Base-by-base conservation (phyloP, 2,329 filamentous ascomycete genomes). In the Rutstroemia sp. region DNA sequence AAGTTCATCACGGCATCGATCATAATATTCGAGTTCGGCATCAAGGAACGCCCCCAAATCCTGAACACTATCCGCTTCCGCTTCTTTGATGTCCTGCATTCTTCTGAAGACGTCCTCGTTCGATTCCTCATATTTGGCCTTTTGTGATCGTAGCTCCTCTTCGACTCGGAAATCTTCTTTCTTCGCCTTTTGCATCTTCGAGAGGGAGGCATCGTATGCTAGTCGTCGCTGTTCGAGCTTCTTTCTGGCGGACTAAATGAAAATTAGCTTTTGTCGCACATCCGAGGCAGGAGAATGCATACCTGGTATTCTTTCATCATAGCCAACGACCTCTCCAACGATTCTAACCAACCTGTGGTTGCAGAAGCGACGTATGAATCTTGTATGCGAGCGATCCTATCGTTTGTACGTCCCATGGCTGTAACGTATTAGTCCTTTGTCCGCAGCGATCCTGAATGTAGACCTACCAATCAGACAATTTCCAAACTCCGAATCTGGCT, bases 261-360 rank as follows among this genome's bases (percentile, higher is more conserved):
- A 55, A 30, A 48, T 66, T 55, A 58, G 49, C 38, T 23, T 19
- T 64, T 57, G 65, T 59, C 67, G 58, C 42, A 17, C 7, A 44
- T 53, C 4, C 3, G 8, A 23, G 12, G 5, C 16, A 46, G 0
- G 38, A 47, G 25, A 16, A 30, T 19, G 70, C 80, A 54, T 78
- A 92, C 88, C 80, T 96, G 91, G 67, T 96, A 97, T 69, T 97
- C 94, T 71, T 95, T 96, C 89, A 97, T 92, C 79, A 96, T 94
- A 38, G 89, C 86, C 52, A 96, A 73, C 25, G 88, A 95, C 63
- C 91, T 80, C 71, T 97, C 92, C 21, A 96, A 76, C n/a, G 88
- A 91, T 70, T 96, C 91, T 57, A 95, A 78, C 92, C 92, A 96
- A 69, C 82, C 87, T 36, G 83, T 80, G 16, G 88, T 95, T 60